Percentiles rank a stretch among this genome's conserved stretches.
Conservation (phyloP, 2,329 filamentous ascomycete species). For the Pyrenochaeta sp. region DNA sequence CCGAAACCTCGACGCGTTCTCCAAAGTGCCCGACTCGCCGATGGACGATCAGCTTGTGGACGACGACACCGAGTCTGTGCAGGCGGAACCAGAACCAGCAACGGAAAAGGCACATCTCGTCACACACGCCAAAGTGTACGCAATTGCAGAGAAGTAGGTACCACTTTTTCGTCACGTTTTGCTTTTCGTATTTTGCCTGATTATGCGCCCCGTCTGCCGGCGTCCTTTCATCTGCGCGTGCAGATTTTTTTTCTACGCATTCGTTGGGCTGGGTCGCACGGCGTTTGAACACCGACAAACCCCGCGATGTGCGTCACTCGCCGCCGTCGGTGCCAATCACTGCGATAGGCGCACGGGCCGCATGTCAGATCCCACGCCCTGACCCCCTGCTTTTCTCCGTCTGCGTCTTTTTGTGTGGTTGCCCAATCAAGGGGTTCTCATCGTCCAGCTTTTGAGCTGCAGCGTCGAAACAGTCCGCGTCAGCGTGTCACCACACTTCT, state of each 20-base stretch:
- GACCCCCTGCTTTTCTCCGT: constrained; percentile 6
- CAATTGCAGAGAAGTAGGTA: constrained; percentile 58
- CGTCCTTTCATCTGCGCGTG: constrained; percentile 14
- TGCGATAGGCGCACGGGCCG: constrained; percentile 12
- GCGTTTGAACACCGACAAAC: constrained; percentile 34
- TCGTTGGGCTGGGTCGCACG: constrained; percentile 29
- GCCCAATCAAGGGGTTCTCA: constrained; percentile 23
- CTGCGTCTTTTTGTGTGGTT: constrained; percentile 12
- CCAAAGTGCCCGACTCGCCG: constrained; percentile 41
- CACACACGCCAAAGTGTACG: constrained; percentile 58
- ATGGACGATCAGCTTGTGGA: constrained; percentile 44
- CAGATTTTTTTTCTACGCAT: constrained; percentile 19
- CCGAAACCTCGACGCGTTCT: constrained; percentile 27
- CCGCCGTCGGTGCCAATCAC: constrained; percentile 33
- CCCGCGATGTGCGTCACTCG: constrained; percentile 41
- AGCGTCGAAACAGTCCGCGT: constrained; percentile 26
- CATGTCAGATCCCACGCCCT: constrained; percentile 10
- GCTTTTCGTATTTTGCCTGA: constrained; percentile 18
- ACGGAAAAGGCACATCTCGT: constrained; percentile 52
- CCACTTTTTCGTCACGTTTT: constrained; percentile 16
- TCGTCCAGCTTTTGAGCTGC: constrained; percentile 12
- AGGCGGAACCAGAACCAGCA: constrained; percentile 45
- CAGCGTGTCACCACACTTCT: constrained; percentile 18
- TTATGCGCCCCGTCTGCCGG: constrained; percentile 15
- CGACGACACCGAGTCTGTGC: constrained; percentile 36